Evolutionary conservation across 2,329 filamentous ascomycete genomes (phyloP), one percentile per base, ranked within the genome.

Genomic region (Diaporthe helianthi): DNA sequence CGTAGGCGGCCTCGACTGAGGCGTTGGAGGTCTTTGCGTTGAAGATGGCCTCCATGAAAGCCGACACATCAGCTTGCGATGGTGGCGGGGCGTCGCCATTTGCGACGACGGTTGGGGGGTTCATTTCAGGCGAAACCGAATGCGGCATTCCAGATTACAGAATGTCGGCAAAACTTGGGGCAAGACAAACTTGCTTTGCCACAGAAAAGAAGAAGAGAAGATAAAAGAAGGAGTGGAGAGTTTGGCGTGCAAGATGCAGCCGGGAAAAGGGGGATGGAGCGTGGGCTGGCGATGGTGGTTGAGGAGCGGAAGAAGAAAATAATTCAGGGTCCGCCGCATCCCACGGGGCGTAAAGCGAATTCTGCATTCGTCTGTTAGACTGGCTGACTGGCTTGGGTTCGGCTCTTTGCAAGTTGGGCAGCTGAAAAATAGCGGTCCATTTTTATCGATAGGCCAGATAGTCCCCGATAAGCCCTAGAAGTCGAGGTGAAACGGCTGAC

Each of bases 41-140:
- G 80, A 94, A 93, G 73, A 93, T 87, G 61, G 86, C 89, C 74
- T 88, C 83, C 74, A 94, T 78, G 52, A 93, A 80, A 68, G 87
- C 85, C 71, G 85, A 80, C 72, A 95, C 82, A 72, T 93, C 92
- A 73, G 89, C 87, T 75, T 87, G 81, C 38, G 89, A 86, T 72
- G 91, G 90, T 73, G 89, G 84, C 74, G 85, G 84, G 63, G 44
- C 73, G 36, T 71, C 73, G 64, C 65, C 69, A 55, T 75, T 74
- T 22, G 72, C 71, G 69, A 72, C 72, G 49, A 75, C 71, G 44
- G 66, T 72, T 1, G 76, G 75, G 33, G 73, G 69, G 41, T 72
- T 67, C 55, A 72, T 71, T 73, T 74, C 73, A 29, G 72, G 67
- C 60, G 70, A 70, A 19, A 74, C 67, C 1, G 74, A 69, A 44